These are phyloP conservation scores for Cajanus cajan DNA, from an alignment of 306 rosid genomes.

Conservation along the genomic window DNA sequence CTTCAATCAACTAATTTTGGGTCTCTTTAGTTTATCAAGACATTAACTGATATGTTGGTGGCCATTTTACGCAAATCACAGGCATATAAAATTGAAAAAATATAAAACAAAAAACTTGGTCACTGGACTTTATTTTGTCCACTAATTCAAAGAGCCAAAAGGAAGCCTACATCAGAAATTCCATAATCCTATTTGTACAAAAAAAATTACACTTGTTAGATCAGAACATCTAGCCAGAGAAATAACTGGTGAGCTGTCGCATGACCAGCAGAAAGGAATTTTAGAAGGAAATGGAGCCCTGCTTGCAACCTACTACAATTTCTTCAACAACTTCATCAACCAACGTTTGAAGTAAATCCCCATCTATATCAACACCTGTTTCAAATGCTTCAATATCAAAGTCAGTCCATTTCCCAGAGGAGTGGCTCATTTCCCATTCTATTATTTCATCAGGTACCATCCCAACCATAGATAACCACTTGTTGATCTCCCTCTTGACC, in stretches of 20 bases:
- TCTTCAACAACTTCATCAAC: constrained; percentile 70
- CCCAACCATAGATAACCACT: constrained; percentile 57
- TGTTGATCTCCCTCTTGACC: constrained; percentile 52
- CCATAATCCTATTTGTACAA: constrained; percentile 51
- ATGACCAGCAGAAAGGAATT: constrained; percentile 5
- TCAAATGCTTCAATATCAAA: constrained; percentile 74
- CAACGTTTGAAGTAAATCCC: constrained; percentile 58
- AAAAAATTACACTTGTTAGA: constrained; percentile 30
- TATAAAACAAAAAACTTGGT: background rate
- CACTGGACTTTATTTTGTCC: constrained; percentile 22
- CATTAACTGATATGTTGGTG: background rate
- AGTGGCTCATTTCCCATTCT: constrained; percentile 85
- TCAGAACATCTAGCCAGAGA: background rate
- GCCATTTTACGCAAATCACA: background rate
- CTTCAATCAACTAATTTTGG: background rate
- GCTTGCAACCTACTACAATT: constrained; percentile 35
- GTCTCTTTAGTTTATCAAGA: background rate
- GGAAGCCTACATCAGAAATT: constrained; percentile 17
- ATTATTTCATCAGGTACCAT: constrained; percentile 71
- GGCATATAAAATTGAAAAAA: background rate
- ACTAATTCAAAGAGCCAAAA: background rate
- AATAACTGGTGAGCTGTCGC: background rate
- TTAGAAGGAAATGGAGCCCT: constrained; percentile 16
- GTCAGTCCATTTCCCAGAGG: constrained; percentile 72
- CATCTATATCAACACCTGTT: constrained; percentile 55